Evolutionary conservation across 2,329 filamentous ascomycete species (phyloP).

Genomic region (Ophiostoma tasmaniense): DNA sequence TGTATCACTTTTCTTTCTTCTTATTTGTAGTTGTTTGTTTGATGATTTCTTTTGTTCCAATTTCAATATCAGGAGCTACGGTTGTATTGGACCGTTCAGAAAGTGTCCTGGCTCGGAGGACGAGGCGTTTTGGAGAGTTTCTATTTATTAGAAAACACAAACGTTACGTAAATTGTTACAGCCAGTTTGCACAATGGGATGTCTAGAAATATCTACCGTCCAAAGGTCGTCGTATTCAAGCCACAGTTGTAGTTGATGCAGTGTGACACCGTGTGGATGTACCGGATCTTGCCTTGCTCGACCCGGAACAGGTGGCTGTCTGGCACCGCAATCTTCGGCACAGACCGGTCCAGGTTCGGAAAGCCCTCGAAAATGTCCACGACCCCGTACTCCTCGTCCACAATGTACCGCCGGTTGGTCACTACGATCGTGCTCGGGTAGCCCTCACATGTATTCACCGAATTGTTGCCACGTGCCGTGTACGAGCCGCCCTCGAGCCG

Average conservation of each 20-base stretch:
- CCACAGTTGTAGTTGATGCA: constrained; percentile 22
- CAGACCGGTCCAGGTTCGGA: not conserved
- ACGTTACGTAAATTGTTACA: too few species aligned
- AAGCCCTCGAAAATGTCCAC: not conserved
- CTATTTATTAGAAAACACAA: too few species aligned
- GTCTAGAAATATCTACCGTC: not conserved
- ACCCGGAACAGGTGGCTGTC: constrained; percentile 27
- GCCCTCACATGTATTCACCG: not conserved
- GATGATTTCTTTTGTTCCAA: too few species aligned
- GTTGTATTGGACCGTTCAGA: too few species aligned
- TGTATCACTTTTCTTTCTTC: too few species aligned
- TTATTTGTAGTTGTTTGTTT: too few species aligned
- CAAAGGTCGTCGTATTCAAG: not conserved
- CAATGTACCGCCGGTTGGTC: not conserved
- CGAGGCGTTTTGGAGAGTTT: too few species aligned
- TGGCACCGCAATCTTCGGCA: constrained; percentile 4
- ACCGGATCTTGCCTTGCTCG: constrained; percentile 25
- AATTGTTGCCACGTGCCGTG: not conserved
- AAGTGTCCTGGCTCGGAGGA: too few species aligned
- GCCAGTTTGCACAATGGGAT: too few species aligned
- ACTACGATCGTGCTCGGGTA: not conserved
- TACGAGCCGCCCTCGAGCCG: not conserved
- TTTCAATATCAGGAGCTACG: too few species aligned
- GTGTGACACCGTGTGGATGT: constrained; percentile 27
- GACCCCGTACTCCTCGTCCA: not conserved